Conservation (phyloP, 2,329 filamentous ascomycete genomes). For the Monilinia polystroma region DNA sequence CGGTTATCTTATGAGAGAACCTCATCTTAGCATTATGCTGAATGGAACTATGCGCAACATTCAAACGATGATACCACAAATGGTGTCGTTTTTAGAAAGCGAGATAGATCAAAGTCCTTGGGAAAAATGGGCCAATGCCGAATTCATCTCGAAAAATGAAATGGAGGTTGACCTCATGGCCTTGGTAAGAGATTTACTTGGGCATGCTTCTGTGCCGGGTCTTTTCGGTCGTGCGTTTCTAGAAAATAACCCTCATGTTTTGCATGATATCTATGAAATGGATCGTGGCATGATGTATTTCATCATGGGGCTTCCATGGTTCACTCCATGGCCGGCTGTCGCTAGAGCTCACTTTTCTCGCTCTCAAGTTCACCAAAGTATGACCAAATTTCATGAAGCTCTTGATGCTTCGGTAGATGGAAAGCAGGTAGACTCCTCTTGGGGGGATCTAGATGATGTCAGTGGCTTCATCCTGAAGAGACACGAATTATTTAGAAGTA, state of each 20-base stretch:
- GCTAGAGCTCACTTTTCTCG: slow-evolving; percentile 50
- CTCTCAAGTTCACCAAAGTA: slow-evolving; percentile 43
- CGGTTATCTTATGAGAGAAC: slow-evolving; percentile 47
- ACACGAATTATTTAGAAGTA: slow-evolving; percentile 43
- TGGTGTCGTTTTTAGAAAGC: slow-evolving; percentile 59
- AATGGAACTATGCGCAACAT: slow-evolving; percentile 43
- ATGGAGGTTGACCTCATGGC: slow-evolving; percentile 53
- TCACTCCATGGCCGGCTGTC: slow-evolving; percentile 52
- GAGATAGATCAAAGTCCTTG: slow-evolving; percentile 61
- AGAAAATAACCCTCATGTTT: slow-evolving; percentile 51
- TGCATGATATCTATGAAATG: slow-evolving; percentile 55
- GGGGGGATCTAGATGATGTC: slow-evolving; percentile 50
- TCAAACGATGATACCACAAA: slow-evolving; percentile 49
- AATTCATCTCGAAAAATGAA: slow-evolving; percentile 45
- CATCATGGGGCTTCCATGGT: slow-evolving; percentile 54
- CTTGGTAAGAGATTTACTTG: slow-evolving; percentile 57
- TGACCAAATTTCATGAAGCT: slow-evolving; percentile 46
- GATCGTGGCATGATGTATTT: slow-evolving; percentile 55
- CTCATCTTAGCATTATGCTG: slow-evolving; percentile 46
- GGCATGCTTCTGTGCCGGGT: slow-evolving; percentile 49
- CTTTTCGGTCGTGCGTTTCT: slow-evolving; percentile 54
- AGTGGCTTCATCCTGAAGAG: slow-evolving; percentile 47
- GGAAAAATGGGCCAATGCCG: slow-evolving; percentile 54
- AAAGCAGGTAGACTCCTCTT: slow-evolving; percentile 43
- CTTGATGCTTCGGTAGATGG: slow-evolving; percentile 46